Conservation (phyloP, 805 yeast species). For the Schizosaccharomyces lindneri region DNA sequence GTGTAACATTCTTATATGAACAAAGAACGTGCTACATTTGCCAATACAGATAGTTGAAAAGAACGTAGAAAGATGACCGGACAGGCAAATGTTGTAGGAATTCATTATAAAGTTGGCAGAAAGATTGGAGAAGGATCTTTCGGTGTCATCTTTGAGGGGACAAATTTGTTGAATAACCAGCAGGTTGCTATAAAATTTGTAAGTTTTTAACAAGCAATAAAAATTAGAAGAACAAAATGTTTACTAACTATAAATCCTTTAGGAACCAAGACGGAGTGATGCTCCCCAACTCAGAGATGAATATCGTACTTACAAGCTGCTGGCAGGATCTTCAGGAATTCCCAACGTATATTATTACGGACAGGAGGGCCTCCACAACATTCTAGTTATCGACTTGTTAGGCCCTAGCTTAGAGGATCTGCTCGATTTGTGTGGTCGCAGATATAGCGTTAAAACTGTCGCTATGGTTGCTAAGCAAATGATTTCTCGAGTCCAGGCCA, state of each 20-base stretch:
- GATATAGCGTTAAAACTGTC: constrained; percentile 66
- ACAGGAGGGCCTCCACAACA: constrained; percentile 91
- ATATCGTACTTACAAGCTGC: constrained; percentile 71
- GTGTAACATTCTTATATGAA: neutral
- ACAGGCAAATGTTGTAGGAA: constrained; percentile 49
- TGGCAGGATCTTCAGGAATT: constrained; percentile 60
- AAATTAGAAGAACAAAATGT: neutral
- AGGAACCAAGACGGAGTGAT: constrained; percentile 75
- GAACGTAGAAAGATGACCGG: neutral
- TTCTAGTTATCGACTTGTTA: constrained; percentile 72
- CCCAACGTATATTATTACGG: constrained; percentile 97
- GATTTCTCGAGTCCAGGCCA: constrained; percentile 52
- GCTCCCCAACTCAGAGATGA: constrained; percentile 95
- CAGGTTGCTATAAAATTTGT: constrained; percentile 90
- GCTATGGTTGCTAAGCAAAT: constrained; percentile 87
- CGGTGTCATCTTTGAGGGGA: constrained; percentile 91
- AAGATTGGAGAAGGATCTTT: constrained; percentile 97
- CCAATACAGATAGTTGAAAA: neutral
- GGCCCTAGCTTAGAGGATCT: constrained; percentile 93
- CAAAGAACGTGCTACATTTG: neutral
- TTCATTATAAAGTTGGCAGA: constrained; percentile 89
- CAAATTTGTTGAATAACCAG: constrained; percentile 68
- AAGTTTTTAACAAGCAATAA: neutral
- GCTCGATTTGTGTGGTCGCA: constrained; percentile 94
- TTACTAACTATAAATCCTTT: neutral